These are phyloP conservation scores for Microascus cirrosus DNA, from an alignment of 2,329 filamentous ascomycete genomes.

Conservation along the genomic window DNA sequence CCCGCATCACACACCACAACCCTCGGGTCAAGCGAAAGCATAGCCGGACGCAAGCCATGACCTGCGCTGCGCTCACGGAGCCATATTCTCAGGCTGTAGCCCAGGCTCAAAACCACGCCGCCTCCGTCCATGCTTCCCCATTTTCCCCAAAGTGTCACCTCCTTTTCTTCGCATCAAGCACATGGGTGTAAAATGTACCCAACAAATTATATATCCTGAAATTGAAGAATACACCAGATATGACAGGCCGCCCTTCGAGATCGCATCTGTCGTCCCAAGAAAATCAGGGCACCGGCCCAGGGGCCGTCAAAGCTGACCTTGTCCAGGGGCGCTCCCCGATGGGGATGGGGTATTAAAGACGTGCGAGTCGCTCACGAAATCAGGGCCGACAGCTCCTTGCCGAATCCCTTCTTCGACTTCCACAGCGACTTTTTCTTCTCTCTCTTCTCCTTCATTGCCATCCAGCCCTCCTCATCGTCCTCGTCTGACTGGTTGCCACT, in stretches of 20 bases:
- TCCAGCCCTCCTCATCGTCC: slow-evolving; percentile 58
- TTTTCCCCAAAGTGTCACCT: not conserved
- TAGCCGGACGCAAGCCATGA: too few species aligned
- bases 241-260: not conserved
- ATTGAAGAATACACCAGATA: not conserved
- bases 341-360: not conserved
- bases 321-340: not conserved
- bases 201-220: not conserved
- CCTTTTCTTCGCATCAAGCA: not conserved
- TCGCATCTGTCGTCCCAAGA: too few species aligned
- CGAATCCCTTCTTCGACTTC: slow-evolving; percentile 47
- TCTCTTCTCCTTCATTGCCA: slow-evolving; percentile 57
- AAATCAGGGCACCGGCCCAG: not conserved
- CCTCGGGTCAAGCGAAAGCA: too few species aligned
- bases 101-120: too few species aligned
- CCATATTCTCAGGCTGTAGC: too few species aligned
- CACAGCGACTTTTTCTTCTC: slow-evolving; percentile 58
- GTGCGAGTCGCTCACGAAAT: slow-evolving; percentile 18
- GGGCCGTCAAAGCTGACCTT: not conserved
- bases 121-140: not conserved
- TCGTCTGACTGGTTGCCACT: slow-evolving; percentile 38
- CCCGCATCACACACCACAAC: not conserved
- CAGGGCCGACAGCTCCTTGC: slow-evolving; percentile 34
- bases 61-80: too few species aligned
- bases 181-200: not conserved